phyloP scores from a whole-genome alignment of 352 stramenopile genomes.

The Phytopythium cucurbitacearum region DNA sequence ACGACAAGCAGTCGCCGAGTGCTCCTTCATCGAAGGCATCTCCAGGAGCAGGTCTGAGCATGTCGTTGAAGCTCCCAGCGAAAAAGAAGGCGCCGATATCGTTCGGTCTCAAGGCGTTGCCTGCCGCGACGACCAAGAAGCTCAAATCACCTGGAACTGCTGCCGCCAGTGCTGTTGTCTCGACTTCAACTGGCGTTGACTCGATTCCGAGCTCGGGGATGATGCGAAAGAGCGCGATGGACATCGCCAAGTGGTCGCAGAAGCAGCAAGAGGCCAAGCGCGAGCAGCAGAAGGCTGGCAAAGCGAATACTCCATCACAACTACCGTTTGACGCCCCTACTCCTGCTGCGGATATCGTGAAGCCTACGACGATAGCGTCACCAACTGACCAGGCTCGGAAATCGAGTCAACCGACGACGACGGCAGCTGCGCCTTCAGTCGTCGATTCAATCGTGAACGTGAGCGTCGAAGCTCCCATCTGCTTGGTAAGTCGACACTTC shows the following conservation, averaged over 20 bases:
- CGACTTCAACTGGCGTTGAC: slow-evolving; percentile 8
- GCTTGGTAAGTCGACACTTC: slow-evolving; percentile 46
- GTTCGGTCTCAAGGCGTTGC: slow-evolving; percentile 44
- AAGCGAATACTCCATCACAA: neutral
- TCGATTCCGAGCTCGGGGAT: slow-evolving; percentile 12
- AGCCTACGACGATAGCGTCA: neutral
- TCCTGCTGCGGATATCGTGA: neutral
- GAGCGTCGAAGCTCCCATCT: slow-evolving; percentile 64
- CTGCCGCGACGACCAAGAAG: slow-evolving; percentile 6
- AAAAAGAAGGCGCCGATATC: slow-evolving; percentile 67
- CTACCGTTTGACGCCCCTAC: neutral
- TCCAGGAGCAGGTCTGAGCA: slow-evolving; percentile 9
- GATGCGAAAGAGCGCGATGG: slow-evolving; percentile 69
- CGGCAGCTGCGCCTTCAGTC: slow-evolving; percentile 9
- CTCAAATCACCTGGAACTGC: slow-evolving; percentile 5
- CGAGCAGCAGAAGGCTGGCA: slow-evolving; percentile 7
- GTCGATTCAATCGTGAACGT: slow-evolving; percentile 39
- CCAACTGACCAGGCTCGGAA: neutral
- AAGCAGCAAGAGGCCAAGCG: slow-evolving; percentile 29
- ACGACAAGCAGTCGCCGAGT: slow-evolving; percentile 12
- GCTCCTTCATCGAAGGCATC: neutral
- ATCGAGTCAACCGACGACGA: neutral
- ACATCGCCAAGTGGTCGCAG: slow-evolving; percentile 85
- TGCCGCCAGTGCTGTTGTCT: neutral
- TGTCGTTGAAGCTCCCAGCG: slow-evolving; percentile 43